phyloP scores from a whole-genome alignment of 345 rosid species.

The Toxicodendron radicans region DNA sequence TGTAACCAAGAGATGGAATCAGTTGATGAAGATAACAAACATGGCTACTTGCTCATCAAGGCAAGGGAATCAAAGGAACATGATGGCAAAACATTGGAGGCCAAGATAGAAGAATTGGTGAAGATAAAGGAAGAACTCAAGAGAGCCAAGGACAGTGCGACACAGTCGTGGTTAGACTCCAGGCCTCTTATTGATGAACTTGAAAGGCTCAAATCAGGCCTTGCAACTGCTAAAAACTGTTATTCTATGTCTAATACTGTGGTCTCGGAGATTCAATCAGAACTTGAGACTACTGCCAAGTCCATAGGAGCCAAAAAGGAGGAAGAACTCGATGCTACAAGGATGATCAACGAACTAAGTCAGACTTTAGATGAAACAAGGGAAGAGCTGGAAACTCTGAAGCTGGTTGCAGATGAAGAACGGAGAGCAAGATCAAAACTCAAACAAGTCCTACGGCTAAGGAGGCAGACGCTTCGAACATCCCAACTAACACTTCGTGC shows the following conservation, averaged over 20 bases:
- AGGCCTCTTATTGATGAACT: slow-evolving; percentile 56
- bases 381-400: slow-evolving; percentile 28
- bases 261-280: slow-evolving; percentile 37
- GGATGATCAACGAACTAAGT: slow-evolving; percentile 23
- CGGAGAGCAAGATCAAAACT: slow-evolving; percentile 28
- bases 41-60: neutral
- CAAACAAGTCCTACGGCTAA: slow-evolving; percentile 41
- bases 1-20: slow-evolving; percentile 11
- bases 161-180: slow-evolving; percentile 59
- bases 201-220: slow-evolving; percentile 41
- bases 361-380: slow-evolving; percentile 22
- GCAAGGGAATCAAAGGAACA: slow-evolving; percentile 5
- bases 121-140: slow-evolving; percentile 35
- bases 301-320: slow-evolving; percentile 28
- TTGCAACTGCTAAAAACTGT: slow-evolving; percentile 34
- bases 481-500: slow-evolving; percentile 42
- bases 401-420: slow-evolving; percentile 29
- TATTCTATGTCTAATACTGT: slow-evolving; percentile 31
- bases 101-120: slow-evolving; percentile 33
- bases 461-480: slow-evolving; percentile 44
- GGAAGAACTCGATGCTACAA: slow-evolving; percentile 30
- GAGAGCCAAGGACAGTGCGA: slow-evolving; percentile 43
- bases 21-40: slow-evolving; percentile 1
- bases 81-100: slow-evolving; percentile 15
- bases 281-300: slow-evolving; percentile 28